phyloP scores from a whole-genome alignment of 225 moss, liverwort and hornwort species.

The Polytrichum formosum region DNA sequence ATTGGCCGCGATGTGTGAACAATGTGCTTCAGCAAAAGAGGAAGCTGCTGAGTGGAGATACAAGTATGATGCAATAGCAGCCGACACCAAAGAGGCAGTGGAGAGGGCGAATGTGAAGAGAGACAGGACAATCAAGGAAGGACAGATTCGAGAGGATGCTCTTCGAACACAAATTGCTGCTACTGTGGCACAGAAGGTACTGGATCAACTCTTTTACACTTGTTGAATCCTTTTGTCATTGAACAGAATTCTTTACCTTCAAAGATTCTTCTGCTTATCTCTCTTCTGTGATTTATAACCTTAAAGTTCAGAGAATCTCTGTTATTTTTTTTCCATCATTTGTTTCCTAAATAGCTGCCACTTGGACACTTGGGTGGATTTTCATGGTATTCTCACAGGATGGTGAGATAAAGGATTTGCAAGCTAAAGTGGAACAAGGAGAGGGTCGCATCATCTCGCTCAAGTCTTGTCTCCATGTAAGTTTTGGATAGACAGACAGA shows the following conservation, averaged over 20 bases:
- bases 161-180: slow-evolving; percentile 71
- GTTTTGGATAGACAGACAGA: not conserved
- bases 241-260: too few relatives aligned
- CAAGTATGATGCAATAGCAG: slow-evolving; percentile 64
- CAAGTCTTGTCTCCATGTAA: slow-evolving; percentile 56
- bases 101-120: slow-evolving; percentile 58
- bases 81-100: slow-evolving; percentile 56
- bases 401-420: slow-evolving; percentile 57
- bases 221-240: too few relatives aligned
- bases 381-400: slow-evolving; percentile 31
- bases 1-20: slow-evolving; percentile 71
- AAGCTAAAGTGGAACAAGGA: slow-evolving; percentile 54
- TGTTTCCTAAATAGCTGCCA: too few relatives aligned
- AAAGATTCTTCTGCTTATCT: too few relatives aligned
- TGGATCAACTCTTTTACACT: not conserved
- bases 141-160: slow-evolving; percentile 74
- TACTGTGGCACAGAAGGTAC: slow-evolving; percentile 63
- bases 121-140: slow-evolving; percentile 69
- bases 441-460: slow-evolving; percentile 59
- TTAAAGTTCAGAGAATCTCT: too few relatives aligned
- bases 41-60: slow-evolving; percentile 86
- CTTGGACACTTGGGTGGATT: too few relatives aligned
- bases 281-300: too few relatives aligned
- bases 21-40: slow-evolving; percentile 75
- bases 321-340: too few relatives aligned